phyloP scores from a whole-genome alignment of 495 filamentous ascomycete species.

The Neurospora sp. region DNA sequence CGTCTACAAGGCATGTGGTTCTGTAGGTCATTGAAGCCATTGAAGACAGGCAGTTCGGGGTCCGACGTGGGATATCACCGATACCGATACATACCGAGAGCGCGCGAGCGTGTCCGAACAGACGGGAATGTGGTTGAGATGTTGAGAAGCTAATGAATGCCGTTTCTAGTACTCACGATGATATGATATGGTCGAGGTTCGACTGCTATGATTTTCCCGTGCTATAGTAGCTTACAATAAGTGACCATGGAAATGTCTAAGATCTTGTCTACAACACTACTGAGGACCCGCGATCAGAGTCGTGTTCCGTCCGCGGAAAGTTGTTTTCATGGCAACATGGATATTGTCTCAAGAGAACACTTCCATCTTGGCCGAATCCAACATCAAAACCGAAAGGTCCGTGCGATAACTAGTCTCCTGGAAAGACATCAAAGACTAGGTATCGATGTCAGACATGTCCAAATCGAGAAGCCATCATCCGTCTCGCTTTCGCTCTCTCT shows the following conservation, averaged over 20 bases:
- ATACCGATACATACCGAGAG: not conserved
- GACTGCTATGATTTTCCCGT: not conserved
- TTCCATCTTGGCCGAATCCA: too few relatives aligned
- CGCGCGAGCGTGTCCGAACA: not conserved
- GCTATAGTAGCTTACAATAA: not conserved
- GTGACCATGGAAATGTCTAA: not conserved
- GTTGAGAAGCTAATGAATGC: too few relatives aligned
- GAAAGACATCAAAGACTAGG: not conserved
- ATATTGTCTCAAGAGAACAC: not conserved
- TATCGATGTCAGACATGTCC: not conserved
- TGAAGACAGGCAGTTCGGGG: too few relatives aligned
- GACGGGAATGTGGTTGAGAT: not conserved
- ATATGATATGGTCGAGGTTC: not conserved
- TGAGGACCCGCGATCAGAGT: not conserved
- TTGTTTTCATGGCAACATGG: not conserved
- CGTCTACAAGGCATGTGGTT: too few relatives aligned
- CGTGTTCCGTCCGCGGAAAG: not conserved
- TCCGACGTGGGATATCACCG: too few relatives aligned
- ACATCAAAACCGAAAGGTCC: not conserved
- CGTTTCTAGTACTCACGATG: too few relatives aligned
- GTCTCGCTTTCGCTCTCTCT: not conserved
- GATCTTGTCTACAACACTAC: not conserved
- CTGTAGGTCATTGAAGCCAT: too few relatives aligned
- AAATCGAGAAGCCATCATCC: not conserved
- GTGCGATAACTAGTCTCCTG: not conserved